Evolutionary conservation across 208 protist genomes (phyloP).

Genomic region (Novymonas esmeraldas): DNA sequence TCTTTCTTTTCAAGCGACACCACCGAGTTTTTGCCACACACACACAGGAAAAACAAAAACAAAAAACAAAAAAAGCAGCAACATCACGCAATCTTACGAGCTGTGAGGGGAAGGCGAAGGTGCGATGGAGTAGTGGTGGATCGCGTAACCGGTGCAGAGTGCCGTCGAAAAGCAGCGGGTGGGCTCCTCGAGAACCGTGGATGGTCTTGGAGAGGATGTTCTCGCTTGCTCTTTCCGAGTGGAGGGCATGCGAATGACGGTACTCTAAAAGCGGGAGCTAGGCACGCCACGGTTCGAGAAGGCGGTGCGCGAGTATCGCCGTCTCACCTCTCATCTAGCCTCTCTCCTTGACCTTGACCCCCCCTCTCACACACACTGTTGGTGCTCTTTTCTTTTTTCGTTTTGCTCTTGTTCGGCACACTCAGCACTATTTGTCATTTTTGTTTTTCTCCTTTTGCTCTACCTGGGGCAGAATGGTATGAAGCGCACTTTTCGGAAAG

Average conservation of each 20-base stretch:
- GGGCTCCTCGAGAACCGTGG: too few relatives aligned
- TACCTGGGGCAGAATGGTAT: not conserved
- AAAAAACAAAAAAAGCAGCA: not conserved
- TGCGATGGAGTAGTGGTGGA: too few relatives aligned
- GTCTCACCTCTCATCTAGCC: not conserved
- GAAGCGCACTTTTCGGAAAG: too few relatives aligned
- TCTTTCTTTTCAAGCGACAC: not conserved
- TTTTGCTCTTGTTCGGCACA: not conserved
- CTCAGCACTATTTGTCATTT: slow-evolving; percentile 9
- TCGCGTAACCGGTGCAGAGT: too few relatives aligned
- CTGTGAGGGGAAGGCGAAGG: too few relatives aligned
- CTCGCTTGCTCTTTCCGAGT: too few relatives aligned
- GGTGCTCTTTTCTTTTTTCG: slow-evolving; percentile 1
- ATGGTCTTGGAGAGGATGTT: too few relatives aligned
- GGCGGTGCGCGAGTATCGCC: not conserved
- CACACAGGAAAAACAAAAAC: not conserved
- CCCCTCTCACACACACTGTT: not conserved
- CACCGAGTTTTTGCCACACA: too few relatives aligned
- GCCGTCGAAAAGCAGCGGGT: too few relatives aligned
- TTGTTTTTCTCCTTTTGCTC: not conserved
- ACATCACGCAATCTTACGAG: not conserved
- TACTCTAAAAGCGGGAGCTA: too few relatives aligned
- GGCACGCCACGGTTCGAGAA: too few relatives aligned
- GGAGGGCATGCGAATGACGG: too few relatives aligned
- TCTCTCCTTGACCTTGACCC: not conserved